phyloP scores from a whole-genome alignment of 2,329 filamentous ascomycete species.

The Cytospora chrysosperma region DNA sequence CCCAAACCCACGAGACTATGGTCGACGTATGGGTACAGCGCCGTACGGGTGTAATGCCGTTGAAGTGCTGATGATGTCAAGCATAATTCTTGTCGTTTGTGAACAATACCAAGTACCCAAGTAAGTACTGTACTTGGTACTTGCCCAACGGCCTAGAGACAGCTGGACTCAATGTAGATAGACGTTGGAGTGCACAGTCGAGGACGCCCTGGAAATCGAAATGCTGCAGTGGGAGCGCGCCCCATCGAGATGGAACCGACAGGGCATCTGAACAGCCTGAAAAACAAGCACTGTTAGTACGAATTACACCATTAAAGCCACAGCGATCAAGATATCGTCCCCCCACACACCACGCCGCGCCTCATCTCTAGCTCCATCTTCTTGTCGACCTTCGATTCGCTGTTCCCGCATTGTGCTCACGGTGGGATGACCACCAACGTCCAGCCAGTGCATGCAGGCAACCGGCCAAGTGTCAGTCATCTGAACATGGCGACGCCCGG shows the following conservation, averaged over 20 bases:
- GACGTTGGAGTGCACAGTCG: too few relatives aligned
- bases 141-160: too few relatives aligned
- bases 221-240: neutral
- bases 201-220: too few relatives aligned
- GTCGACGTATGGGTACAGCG: neutral
- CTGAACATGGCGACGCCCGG: constrained; percentile 17
- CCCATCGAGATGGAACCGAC: neutral
- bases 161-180: too few relatives aligned
- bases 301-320: neutral
- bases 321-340: neutral
- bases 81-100: too few relatives aligned
- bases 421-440: constrained; percentile 21
- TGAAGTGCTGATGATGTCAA: too few relatives aligned
- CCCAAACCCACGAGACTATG: neutral
- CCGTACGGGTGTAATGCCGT: neutral
- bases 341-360: neutral
- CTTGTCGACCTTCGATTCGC: neutral
- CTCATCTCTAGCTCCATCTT: neutral
- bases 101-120: too few relatives aligned
- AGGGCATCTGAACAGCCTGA: neutral
- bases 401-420: neutral
- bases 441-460: constrained; percentile 15
- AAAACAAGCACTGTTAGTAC: too few relatives aligned
- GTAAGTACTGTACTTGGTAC: too few relatives aligned
- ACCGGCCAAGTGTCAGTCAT: constrained; percentile 17